Evolutionary conservation across 2,329 filamentous ascomycete species (phyloP), one percentile per base, ranked within the genome.

Genomic region (Metarhizium guizhouense): DNA sequence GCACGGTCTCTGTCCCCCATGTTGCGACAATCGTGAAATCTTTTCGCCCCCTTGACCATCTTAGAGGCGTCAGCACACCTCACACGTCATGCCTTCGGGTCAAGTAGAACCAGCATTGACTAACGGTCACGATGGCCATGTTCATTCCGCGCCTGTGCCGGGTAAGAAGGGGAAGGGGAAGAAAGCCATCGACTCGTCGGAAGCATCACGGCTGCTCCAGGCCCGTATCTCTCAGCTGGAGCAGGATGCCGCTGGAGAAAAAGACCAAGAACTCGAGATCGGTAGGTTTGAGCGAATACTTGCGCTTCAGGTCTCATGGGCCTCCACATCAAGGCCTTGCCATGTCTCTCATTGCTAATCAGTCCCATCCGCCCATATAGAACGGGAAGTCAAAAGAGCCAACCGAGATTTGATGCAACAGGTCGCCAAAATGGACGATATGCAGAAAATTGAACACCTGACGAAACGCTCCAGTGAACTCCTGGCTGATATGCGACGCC

Each of bases 171-270:
- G 79, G 55, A 95, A 95, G 75, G 83, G 80, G 63, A 95, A 95
- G 76, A 95, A 95, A 74, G 77, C 82, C 51, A 76, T 89, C 61
- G 92, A 96, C 69, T 88, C 90, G 20, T 89, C 84, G 64, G 94
- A 97, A 72, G 91, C 92, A 50, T 90, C 90, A 59, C 95, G 96
- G 72, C 81, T 96, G 61, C 82, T 99, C 53, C 87, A 92, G 60
- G 90, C 92, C 59, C 90, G 95, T 68, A 96, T 99, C 68, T 93
- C 91, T 25, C 94, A 97, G 74, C 77, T 99, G 57, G 94, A 99
- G 72, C 88, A 90, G 60, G 92, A 96, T 77, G 89, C 88, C 52
- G 91, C 91, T 11, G 90, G 90, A 57, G 92, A 96, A 70, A 96
- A 95, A 72, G 93, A 95, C 64, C 90, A 96, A 73, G 92, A 96